Conservation (phyloP, 176 grass and related monocot species). For the Juncus effusus region DNA sequence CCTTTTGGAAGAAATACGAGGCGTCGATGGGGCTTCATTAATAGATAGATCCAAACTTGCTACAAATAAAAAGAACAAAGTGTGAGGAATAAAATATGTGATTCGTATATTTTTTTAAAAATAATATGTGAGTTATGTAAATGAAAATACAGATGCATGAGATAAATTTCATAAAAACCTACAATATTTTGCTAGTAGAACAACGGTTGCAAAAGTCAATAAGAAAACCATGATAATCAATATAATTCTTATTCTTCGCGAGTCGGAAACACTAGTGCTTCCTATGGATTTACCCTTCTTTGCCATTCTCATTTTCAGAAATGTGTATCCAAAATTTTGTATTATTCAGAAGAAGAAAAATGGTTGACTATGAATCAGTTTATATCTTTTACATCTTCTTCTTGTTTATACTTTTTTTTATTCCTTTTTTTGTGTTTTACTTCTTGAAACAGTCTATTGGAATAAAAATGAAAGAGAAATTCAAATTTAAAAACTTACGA, state of each 20-base stretch:
- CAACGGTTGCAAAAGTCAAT: not conserved
- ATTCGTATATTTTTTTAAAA: not conserved
- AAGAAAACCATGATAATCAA: too few species aligned
- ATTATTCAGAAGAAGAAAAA: too few species aligned
- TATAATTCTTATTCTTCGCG: not conserved
- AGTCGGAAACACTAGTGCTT: not conserved
- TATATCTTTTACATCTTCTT: too few species aligned
- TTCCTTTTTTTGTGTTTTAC: too few species aligned
- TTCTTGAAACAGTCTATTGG: too few species aligned
- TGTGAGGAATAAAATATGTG: not conserved
- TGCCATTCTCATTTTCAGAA: too few species aligned
- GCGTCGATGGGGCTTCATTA: not conserved
- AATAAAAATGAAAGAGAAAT: not conserved
- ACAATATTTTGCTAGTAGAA: not conserved
- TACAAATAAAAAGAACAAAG: not conserved
- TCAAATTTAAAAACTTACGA: constrained; percentile 23
- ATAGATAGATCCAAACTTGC: not conserved
- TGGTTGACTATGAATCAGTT: too few species aligned
- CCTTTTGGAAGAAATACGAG: not conserved
- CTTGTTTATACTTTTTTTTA: too few species aligned
- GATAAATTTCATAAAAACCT: too few species aligned
- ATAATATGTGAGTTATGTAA: not conserved
- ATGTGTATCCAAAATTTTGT: too few species aligned
- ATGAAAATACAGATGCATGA: too few species aligned
- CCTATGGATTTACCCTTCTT: too few species aligned